Base-by-base conservation (phyloP, 164 flowering plant species). In the Vitis rupestris region DNA sequence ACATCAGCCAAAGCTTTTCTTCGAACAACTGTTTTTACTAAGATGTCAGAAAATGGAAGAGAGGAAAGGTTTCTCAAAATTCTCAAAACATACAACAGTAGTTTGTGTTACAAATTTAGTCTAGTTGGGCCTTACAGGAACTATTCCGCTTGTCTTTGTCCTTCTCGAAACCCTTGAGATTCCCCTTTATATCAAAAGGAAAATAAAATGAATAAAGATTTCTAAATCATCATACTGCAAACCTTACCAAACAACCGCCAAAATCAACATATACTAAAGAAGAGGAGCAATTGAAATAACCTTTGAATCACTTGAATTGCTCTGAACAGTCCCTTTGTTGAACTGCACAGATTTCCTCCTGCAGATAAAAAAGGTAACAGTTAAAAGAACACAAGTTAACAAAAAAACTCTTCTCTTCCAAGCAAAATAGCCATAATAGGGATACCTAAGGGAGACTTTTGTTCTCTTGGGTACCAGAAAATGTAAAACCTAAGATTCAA, bases 1-100 rank as follows among this genome's bases (percentile, higher is more conserved):
- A 88, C 78, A 76, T 90, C 93, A 23, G 83, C 88, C 73, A 88
- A 66, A n/a, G 80, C 87, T 70, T 79, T 87, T 78, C 91, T 78
- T 77, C 80, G 71, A 63, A 72, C 75, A 51, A 79, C 81, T 44
- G 55, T 6, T 65, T 79, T 73, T 9, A 65, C 89, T 84, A 67
- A 59, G 44, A 37, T 6, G 44, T 37, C 44, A 37, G 44, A 50
- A 65, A 59, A 64, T 13, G 17, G 8, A 15, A 51, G 47, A 56
- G 9, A 50, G 73, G 16, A 66, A 31, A 17, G 27, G 23, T 19
- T 9, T n/a, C 44, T 50, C 19, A 64, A 9, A n/a, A 27, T 16
- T 47, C 11, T n/a, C 31, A 44, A 16, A 44, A 55, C 19, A 50
- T 14, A 67, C 19, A 17, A 51, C 16, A 60, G 44, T 37, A 48